Conservation (phyloP, 2,329 filamentous ascomycete genomes). For the Podosphaera xanthii region DNA sequence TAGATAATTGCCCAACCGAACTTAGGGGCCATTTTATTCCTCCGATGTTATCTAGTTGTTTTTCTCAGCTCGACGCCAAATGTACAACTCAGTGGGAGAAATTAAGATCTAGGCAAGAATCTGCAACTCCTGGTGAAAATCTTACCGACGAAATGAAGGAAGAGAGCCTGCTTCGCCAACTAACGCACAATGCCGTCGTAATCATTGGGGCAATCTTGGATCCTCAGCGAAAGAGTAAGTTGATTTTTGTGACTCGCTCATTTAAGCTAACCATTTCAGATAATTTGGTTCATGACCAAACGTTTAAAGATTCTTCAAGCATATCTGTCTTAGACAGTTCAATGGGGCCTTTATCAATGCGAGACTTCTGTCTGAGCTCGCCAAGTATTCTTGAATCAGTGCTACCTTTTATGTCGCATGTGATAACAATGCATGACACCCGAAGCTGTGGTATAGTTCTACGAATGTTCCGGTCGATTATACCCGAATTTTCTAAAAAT, state of each 20-base stretch:
- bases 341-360: slow-evolving; percentile 26
- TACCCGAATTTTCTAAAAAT: slow-evolving; percentile 45
- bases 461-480: slow-evolving; percentile 63
- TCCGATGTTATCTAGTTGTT: slow-evolving; percentile 59
- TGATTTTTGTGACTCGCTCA: too few relatives aligned
- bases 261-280: too few relatives aligned
- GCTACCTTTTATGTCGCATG: slow-evolving; percentile 77
- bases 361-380: slow-evolving; percentile 62
- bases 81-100: slow-evolving; percentile 71
- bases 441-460: slow-evolving; percentile 71
- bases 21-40: slow-evolving; percentile 63
- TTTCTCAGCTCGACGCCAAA: slow-evolving; percentile 69
- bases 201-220: slow-evolving; percentile 81
- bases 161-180: slow-evolving; percentile 79
- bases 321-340: too few relatives aligned
- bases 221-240: slow-evolving; percentile 37
- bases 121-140: slow-evolving; percentile 48
- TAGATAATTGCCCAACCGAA: slow-evolving; percentile 73
- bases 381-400: slow-evolving; percentile 66
- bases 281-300: too few relatives aligned
- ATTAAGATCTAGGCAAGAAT: slow-evolving; percentile 38
- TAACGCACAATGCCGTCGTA: slow-evolving; percentile 79
- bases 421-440: slow-evolving; percentile 71
- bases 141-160: slow-evolving; percentile 94
- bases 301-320: too few relatives aligned